phyloP scores from a whole-genome alignment of 257 asterid species.

The Solanum chiquidenum region DNA sequence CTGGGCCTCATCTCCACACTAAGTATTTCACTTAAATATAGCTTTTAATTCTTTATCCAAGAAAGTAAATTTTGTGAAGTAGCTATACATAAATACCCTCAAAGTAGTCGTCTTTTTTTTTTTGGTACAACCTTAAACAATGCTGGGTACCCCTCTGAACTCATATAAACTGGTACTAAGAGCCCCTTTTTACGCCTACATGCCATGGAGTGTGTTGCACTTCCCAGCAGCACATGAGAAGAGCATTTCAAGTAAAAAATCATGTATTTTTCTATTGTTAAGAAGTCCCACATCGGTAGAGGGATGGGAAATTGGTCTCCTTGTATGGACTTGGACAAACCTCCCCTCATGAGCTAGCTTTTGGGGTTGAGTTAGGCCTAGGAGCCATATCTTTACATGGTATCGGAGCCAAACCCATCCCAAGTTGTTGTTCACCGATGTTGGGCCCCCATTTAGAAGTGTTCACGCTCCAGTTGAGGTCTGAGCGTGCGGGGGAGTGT shows the following conservation, averaged over 20 bases:
- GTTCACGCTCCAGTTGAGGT: too few species aligned
- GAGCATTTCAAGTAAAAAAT: not conserved
- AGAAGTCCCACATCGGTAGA: too few species aligned
- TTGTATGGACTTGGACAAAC: too few species aligned
- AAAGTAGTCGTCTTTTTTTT: not conserved
- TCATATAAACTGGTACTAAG: not conserved
- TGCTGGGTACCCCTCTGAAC: not conserved
- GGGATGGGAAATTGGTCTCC: too few species aligned
- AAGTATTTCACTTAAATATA: not conserved
- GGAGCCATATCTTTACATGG: too few species aligned
- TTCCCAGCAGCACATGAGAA: not conserved
- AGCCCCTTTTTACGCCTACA: not conserved
- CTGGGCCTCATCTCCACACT: not conserved
- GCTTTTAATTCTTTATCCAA: not conserved
- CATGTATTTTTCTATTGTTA: not conserved
- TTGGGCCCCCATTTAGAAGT: too few species aligned
- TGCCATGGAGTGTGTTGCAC: not conserved
- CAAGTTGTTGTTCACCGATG: too few species aligned
- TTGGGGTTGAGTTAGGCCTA: too few species aligned
- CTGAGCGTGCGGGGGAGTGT: too few species aligned
- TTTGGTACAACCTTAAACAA: not conserved
- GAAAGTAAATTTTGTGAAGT: not conserved
- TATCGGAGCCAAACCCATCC: too few species aligned
- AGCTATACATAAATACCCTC: not conserved
- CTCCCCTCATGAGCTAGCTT: too few species aligned